phyloP scores from a whole-genome alignment of 73 alveolate genomes.

The Breviolum minutum region DNA sequence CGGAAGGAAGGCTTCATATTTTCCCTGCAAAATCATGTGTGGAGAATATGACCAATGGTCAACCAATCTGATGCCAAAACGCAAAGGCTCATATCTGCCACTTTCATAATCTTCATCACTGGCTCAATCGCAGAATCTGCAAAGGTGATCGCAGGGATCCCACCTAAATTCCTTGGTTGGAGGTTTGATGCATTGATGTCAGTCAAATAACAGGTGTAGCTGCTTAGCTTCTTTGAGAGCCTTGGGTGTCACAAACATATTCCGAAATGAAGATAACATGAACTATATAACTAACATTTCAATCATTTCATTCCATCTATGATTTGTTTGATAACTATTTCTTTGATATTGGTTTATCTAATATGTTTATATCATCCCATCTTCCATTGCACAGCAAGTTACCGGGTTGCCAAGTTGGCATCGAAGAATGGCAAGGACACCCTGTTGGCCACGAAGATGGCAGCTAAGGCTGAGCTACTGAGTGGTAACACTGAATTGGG shows the following conservation, averaged over 20 bases:
- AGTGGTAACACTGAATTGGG: constrained; percentile 91
- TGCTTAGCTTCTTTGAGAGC: too few species aligned
- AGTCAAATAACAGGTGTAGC: too few species aligned
- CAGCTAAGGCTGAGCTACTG: constrained; percentile 72
- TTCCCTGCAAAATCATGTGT: too few species aligned
- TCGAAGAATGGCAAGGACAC: constrained; percentile 87
- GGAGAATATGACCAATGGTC: too few species aligned
- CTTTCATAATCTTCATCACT: constrained; percentile 73
- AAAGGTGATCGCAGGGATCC: constrained; percentile 83
- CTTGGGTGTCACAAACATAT: too few species aligned
- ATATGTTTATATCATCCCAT: too few species aligned
- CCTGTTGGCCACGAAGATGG: constrained; percentile 90
- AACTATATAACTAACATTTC: too few species aligned
- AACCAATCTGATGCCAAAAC: background rate
- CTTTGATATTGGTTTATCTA: too few species aligned
- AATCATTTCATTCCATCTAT: too few species aligned
- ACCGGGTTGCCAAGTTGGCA: constrained; percentile 68
- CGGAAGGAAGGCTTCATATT: too few species aligned
- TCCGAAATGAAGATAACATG: too few species aligned
- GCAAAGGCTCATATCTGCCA: constrained; percentile 45
- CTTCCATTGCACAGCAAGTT: background rate
- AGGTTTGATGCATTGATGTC: background rate
- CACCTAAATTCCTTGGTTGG: constrained; percentile 32
- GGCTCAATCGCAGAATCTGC: constrained; percentile 85
- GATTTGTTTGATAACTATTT: too few species aligned